Percentiles rank a stretch among this genome's conserved stretches.
These are phyloP conservation scores for Ophiocordyceps camponoti-floridani DNA, from an alignment of 2,329 filamentous ascomycete genomes.

Conservation along the genomic window DNA sequence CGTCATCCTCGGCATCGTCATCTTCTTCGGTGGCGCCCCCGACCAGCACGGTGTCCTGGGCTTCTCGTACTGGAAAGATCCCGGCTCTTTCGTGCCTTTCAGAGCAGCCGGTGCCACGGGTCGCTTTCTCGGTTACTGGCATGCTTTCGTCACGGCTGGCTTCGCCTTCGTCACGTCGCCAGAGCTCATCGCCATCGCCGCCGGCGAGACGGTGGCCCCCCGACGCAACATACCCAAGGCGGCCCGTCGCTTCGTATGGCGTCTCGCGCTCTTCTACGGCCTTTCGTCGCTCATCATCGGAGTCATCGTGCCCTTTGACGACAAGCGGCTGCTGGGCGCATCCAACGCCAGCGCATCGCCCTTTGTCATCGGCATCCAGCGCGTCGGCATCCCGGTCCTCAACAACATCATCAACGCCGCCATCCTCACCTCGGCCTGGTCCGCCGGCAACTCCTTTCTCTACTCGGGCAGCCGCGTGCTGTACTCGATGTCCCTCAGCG, in stretches of 20 bases:
- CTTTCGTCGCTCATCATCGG: conserved; percentile 43
- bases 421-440: conserved; percentile 48
- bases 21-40: conserved; percentile 37
- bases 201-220: conserved; percentile 46
- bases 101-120: conserved; percentile 26
- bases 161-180: conserved; percentile 45
- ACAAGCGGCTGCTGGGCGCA: conserved; percentile 37
- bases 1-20: conserved; percentile 35
- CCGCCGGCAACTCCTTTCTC: conserved; percentile 40
- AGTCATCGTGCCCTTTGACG: conserved; percentile 45
- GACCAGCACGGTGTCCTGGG: conserved; percentile 27
- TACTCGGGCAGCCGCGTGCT: conserved; percentile 54
- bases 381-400: conserved; percentile 42
- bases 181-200: conserved; percentile 45
- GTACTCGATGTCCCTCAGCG: conserved; percentile 47
- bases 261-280: conserved; percentile 45
- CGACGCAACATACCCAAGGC: conserved; percentile 50
- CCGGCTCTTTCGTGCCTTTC: conserved; percentile 29
- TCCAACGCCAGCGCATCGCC: conserved; percentile 42
- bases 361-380: conserved; percentile 49
- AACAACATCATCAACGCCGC: conserved; percentile 51
- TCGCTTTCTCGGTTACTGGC: conserved; percentile 40
- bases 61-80: conserved; percentile 19
- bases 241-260: conserved; percentile 41
- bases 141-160: conserved; percentile 35